phyloP scores from a whole-genome alignment of 2,329 filamentous ascomycete species.

The Teratosphaeria gauchensis region DNA sequence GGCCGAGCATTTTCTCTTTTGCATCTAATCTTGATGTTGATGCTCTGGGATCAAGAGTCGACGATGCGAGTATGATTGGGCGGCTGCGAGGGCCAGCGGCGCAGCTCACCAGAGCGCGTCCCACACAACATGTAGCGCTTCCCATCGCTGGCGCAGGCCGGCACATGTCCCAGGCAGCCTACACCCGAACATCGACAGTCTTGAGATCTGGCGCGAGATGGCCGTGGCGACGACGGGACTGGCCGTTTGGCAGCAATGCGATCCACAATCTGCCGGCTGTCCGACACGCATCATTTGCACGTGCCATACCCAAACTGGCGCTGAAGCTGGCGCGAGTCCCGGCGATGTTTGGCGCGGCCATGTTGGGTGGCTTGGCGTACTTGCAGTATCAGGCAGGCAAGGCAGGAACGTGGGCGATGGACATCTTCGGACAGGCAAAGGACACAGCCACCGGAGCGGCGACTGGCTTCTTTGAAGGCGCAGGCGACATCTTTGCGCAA shows the following conservation, averaged over 20 bases:
- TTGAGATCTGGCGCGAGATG: slow-evolving; percentile 12
- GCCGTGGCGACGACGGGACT: slow-evolving; percentile 45
- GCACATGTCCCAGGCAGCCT: slow-evolving; percentile 17
- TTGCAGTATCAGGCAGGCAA: slow-evolving; percentile 89
- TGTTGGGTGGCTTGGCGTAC: slow-evolving; percentile 80
- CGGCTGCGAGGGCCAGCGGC: background rate
- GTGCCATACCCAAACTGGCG: slow-evolving; percentile 72
- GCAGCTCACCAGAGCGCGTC: background rate
- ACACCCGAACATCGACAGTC: slow-evolving; percentile 10
- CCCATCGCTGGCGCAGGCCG: slow-evolving; percentile 11
- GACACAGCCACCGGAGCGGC: slow-evolving; percentile 63
- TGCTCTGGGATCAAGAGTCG: background rate
- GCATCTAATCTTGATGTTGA: background rate
- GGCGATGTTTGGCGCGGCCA: slow-evolving; percentile 81
- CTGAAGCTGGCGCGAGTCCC: slow-evolving; percentile 80
- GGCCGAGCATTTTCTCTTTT: background rate
- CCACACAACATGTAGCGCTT: slow-evolving; percentile 17
- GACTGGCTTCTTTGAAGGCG: slow-evolving; percentile 58
- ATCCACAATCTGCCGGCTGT: slow-evolving; percentile 70
- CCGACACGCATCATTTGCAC: slow-evolving; percentile 55
- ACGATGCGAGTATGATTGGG: background rate
- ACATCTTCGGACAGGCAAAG: slow-evolving; percentile 62
- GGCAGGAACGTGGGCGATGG: slow-evolving; percentile 67
- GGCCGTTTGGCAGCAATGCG: slow-evolving; percentile 66
- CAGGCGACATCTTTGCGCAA: slow-evolving; percentile 67